Evolutionary conservation across 331 rosid genomes (phyloP).

Genomic region (Prunus yedoensis): DNA sequence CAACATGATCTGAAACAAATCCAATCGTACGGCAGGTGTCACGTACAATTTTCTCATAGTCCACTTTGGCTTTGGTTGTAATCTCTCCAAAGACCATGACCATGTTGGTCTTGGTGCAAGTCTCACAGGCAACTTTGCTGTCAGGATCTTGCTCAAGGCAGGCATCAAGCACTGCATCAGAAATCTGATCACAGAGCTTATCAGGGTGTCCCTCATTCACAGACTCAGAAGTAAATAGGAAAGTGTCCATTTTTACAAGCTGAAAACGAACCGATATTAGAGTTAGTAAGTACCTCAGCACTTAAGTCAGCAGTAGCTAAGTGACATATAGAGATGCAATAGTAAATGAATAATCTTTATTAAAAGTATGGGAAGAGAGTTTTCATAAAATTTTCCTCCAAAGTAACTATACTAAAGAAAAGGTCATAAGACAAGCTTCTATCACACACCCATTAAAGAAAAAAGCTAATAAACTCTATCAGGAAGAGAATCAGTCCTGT

Average conservation of each 20-base stretch:
- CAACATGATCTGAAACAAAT: slow-evolving; percentile 39
- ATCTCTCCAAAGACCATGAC: slow-evolving; percentile 53
- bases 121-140: slow-evolving; percentile 50
- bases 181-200: slow-evolving; percentile 46
- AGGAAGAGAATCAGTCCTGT: too few relatives aligned
- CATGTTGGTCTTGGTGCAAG: slow-evolving; percentile 48
- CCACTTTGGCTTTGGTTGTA: slow-evolving; percentile 39
- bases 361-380: background rate
- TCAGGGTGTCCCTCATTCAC: slow-evolving; percentile 53
- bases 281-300: background rate
- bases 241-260: slow-evolving; percentile 36
- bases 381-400: background rate
- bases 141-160: slow-evolving; percentile 47
- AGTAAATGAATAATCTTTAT: background rate
- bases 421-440: slow-evolving; percentile 1
- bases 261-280: slow-evolving; percentile 12
- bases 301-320: background rate
- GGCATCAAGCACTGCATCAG: slow-evolving; percentile 45
- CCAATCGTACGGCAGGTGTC: slow-evolving; percentile 36
- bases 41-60: slow-evolving; percentile 50
- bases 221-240: slow-evolving; percentile 40
- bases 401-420: background rate
- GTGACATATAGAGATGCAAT: background rate
- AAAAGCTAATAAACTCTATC: background rate
- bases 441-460: background rate